phyloP scores from a whole-genome alignment of 441 rosid genomes.

The Dalechampia spathulata region DNA sequence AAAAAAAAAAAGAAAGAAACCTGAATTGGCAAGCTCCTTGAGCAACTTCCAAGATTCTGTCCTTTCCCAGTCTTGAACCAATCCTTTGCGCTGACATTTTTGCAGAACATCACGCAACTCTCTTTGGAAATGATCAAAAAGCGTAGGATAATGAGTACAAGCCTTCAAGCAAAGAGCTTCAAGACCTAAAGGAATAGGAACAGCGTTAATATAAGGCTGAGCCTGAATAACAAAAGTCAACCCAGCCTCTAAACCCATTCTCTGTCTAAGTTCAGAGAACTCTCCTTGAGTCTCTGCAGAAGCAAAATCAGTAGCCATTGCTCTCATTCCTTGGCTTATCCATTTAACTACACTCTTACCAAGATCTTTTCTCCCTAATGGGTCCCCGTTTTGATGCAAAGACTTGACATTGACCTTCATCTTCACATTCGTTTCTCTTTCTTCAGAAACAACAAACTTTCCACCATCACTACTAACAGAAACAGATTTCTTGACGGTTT shows the following conservation, averaged over 20 bases:
- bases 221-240: constrained; percentile 86
- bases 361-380: constrained; percentile 68
- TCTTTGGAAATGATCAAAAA: constrained; percentile 93
- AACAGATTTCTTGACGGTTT: constrained; percentile 2
- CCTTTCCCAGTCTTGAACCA: constrained; percentile 57
- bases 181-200: constrained; percentile 78
- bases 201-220: constrained; percentile 74
- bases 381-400: constrained; percentile 81
- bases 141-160: constrained; percentile 80
- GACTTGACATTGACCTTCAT: constrained; percentile 25
- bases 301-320: constrained; percentile 79
- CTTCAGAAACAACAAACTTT: constrained; percentile 5
- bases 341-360: constrained; percentile 77
- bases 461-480: constrained; percentile 2
- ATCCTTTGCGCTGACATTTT: constrained; percentile 41
- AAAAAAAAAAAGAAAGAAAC: constrained; percentile 32
- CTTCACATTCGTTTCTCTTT: constrained; percentile 16
- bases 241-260: constrained; percentile 73
- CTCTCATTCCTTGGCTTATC: constrained; percentile 76
- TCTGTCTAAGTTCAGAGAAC: constrained; percentile 62
- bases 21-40: constrained; percentile 85
- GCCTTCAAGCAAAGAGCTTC: constrained; percentile 86
- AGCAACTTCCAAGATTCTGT: constrained; percentile 83
- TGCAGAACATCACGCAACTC: constrained; percentile 79
- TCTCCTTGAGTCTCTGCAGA: constrained; percentile 74